Conservation (phyloP, 176 grass and related monocot species). For the Thinopyrum elongatum region DNA sequence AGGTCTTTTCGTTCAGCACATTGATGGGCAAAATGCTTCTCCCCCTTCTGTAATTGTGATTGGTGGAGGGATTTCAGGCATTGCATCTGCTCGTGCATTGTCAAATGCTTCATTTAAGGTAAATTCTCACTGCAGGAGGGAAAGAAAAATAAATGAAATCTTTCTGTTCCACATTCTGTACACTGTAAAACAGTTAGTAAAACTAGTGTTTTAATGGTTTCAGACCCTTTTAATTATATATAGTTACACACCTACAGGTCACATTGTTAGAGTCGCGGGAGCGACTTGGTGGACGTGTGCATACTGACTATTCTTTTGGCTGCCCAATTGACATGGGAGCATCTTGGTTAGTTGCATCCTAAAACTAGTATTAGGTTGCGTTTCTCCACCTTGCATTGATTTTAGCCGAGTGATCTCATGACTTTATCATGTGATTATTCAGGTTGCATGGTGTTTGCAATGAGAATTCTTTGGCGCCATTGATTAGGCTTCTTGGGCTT, state of each 20-base stretch:
- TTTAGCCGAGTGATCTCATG: constrained; percentile 22
- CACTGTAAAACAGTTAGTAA: background rate
- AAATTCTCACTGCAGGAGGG: constrained; percentile 8
- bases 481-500: constrained; percentile 90
- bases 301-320: constrained; percentile 98
- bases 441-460: constrained; percentile 99
- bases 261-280: constrained; percentile 82
- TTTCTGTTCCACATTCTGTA: background rate
- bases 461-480: constrained; percentile 93
- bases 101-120: constrained; percentile 92
- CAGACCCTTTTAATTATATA: background rate
- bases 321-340: constrained; percentile 98
- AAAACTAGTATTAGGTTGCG: background rate
- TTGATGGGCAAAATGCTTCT: constrained; percentile 70
- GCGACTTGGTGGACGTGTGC: constrained; percentile 81
- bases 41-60: constrained; percentile 90
- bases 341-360: constrained; percentile 72
- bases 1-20: constrained; percentile 71
- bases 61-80: constrained; percentile 96
- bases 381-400: constrained; percentile 22
- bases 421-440: constrained; percentile 55
- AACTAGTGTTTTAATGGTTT: constrained; percentile 7
- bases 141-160: background rate
- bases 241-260: constrained; percentile 51
- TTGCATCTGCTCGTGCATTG: constrained; percentile 76